Conservation (phyloP, 2,329 filamentous ascomycete genomes). For the Arthrobotrys sphaeroides region DNA sequence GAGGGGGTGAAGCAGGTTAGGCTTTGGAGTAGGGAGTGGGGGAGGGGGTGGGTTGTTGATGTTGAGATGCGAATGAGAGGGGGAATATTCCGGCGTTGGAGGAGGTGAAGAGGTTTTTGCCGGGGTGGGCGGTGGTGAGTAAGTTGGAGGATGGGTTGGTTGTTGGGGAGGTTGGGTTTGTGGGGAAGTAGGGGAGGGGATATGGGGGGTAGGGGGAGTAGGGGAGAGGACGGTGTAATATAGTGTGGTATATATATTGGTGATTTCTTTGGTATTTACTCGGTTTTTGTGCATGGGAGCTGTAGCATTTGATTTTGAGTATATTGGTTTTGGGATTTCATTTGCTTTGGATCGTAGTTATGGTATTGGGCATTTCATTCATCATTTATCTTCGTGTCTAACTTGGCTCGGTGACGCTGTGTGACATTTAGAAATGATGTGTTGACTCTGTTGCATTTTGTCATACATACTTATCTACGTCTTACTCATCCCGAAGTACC, state of each 20-base stretch:
- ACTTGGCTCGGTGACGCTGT: too few relatives aligned
- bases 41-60: conserved; percentile 77
- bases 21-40: conserved; percentile 85
- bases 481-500: too few relatives aligned
- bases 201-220: not conserved
- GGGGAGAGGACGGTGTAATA: not conserved
- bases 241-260: not conserved
- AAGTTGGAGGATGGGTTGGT: conserved; percentile 82
- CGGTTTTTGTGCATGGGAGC: too few relatives aligned
- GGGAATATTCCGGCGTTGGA: conserved; percentile 82
- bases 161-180: conserved; percentile 67
- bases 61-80: conserved; percentile 76
- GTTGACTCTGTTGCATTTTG: too few relatives aligned
- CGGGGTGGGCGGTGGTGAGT: conserved; percentile 79
- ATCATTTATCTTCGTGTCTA: too few relatives aligned
- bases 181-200: not conserved
- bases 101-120: conserved; percentile 78
- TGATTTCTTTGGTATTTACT: too few relatives aligned
- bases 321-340: too few relatives aligned
- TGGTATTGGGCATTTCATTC: too few relatives aligned
- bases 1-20: conserved; percentile 73
- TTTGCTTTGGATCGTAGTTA: too few relatives aligned
- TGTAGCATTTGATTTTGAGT: too few relatives aligned
- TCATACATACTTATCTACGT: too few relatives aligned
- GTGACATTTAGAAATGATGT: too few relatives aligned